Evolutionary conservation across 176 grass and related monocot genomes (phyloP).

Genomic region (Oryza rufipogon): DNA sequence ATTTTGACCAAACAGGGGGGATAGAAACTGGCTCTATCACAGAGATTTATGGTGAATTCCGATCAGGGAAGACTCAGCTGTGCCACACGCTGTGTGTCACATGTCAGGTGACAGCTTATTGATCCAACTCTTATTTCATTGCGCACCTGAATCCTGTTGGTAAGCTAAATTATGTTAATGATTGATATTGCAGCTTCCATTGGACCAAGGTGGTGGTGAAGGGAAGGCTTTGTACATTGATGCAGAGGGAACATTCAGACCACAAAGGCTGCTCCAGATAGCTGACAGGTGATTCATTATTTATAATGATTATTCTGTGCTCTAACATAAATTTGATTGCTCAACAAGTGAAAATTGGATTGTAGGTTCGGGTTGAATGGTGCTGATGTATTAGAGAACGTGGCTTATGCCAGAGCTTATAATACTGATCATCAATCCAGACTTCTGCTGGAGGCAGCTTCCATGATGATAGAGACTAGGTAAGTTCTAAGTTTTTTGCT

Average conservation of each 20-base stretch:
- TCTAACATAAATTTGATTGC: slow-evolving; percentile 15
- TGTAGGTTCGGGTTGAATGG: slow-evolving; percentile 89
- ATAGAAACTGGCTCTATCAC: slow-evolving; percentile 97
- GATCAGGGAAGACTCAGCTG: slow-evolving; percentile 87
- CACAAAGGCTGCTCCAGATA: slow-evolving; percentile 91
- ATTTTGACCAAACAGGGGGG: slow-evolving; percentile 62
- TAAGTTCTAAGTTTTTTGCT: slow-evolving; percentile 38
- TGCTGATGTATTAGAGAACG: slow-evolving; percentile 93
- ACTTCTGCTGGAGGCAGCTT: slow-evolving; percentile 89
- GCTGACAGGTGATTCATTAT: slow-evolving; percentile 70
- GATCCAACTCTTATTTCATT: neutral
- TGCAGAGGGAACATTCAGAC: slow-evolving; percentile 93
- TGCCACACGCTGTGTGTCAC: slow-evolving; percentile 97
- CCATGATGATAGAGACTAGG: slow-evolving; percentile 99
- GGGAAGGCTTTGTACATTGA: slow-evolving; percentile 96
- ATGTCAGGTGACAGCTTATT: slow-evolving; percentile 68
- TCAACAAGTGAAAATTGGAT: slow-evolving; percentile 31
- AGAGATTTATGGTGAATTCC: slow-evolving; percentile 96
- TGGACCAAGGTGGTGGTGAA: slow-evolving; percentile 98
- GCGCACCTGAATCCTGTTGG: slow-evolving; percentile 9
- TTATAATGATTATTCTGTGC: slow-evolving; percentile 17
- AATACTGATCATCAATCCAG: slow-evolving; percentile 95
- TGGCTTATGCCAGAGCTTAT: slow-evolving; percentile 96
- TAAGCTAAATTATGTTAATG: neutral
- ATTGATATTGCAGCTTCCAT: slow-evolving; percentile 69